A percentile compares a stretch with the other conserved stretches of the same genome.
Evolutionary conservation across 2,329 filamentous ascomycete species (phyloP).

Genomic region (Trichophyton verrucosum): DNA sequence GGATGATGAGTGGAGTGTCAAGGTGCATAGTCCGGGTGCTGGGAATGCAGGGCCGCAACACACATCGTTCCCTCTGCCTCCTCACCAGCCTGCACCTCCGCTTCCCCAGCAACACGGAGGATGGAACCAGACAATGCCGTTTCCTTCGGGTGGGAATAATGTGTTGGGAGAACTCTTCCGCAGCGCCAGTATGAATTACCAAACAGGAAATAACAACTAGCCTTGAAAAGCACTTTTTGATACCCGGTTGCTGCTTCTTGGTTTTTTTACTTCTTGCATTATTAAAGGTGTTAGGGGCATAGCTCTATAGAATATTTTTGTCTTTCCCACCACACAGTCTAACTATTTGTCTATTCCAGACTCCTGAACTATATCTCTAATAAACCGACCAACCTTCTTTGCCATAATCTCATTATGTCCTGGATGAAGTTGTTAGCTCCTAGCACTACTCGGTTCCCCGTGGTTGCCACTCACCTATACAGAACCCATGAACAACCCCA

Average conservation of each 20-base stretch:
- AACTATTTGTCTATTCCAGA: slow-evolving; percentile 6
- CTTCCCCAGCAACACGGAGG: neutral
- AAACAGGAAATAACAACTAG: slow-evolving; percentile 2
- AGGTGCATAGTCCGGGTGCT: slow-evolving; percentile 29
- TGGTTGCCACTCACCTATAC: slow-evolving; percentile 34
- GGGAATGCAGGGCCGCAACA: slow-evolving; percentile 4
- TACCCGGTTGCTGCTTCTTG: neutral
- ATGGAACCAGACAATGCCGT: neutral
- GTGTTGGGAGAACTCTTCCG: slow-evolving; percentile 22
- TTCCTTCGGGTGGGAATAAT: slow-evolving; percentile 5
- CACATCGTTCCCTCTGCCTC: neutral
- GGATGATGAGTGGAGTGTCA: slow-evolving; percentile 40
- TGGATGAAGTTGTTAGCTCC: slow-evolving; percentile 10
- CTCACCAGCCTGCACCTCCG: neutral
- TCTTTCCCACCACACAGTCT: neutral
- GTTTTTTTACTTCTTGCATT: neutral
- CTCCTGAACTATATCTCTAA: slow-evolving; percentile 30
- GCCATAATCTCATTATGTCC: slow-evolving; percentile 39
- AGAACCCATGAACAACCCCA: slow-evolving; percentile 49
- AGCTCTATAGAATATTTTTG: neutral
- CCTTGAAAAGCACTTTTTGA: slow-evolving; percentile 13
- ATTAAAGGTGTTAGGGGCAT: neutral
- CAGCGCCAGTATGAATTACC: slow-evolving; percentile 22
- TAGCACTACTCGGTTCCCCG: neutral
- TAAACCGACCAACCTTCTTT: slow-evolving; percentile 38